Evolutionary conservation across 805 yeast species (phyloP).

Genomic region (Saccharomycopsis sp.): DNA sequence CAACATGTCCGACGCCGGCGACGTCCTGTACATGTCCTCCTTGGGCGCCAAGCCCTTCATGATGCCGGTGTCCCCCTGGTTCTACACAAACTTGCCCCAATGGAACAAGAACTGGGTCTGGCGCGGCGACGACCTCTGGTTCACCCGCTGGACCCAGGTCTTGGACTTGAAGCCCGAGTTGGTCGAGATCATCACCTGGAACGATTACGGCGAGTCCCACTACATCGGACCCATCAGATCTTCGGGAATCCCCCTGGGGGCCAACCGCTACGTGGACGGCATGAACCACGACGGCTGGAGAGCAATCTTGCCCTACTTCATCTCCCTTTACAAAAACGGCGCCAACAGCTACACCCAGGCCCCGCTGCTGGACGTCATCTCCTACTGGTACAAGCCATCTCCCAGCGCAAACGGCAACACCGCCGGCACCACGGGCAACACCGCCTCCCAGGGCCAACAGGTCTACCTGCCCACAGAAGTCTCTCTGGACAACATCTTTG

Average conservation of each 20-base stretch:
- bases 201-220: conserved; percentile 1
- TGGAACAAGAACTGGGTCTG: conserved; percentile 5
- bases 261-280: not conserved
- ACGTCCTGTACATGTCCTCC: not conserved
- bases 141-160: conserved; percentile 1
- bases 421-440: conserved; percentile 1
- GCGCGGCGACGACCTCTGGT: conserved; percentile 3
- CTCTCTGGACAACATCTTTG: conserved; percentile 2
- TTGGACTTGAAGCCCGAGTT: not conserved
- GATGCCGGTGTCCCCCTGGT: conserved; percentile 4
- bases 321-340: not conserved
- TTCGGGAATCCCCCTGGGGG: not conserved
- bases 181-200: conserved; percentile 1
- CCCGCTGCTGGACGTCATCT: not conserved
- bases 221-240: not conserved
- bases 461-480: not conserved
- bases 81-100: conserved; percentile 1
- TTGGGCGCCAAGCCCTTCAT: conserved; percentile 1
- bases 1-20: not conserved
- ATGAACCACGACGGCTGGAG: conserved; percentile 5
- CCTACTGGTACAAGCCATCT: not conserved
- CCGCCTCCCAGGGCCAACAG: not conserved
- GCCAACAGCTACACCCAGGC: too few species aligned
- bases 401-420: not conserved
- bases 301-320: not conserved